phyloP scores from a whole-genome alignment of 306 rosid species.

The Boehmeria nivea region DNA sequence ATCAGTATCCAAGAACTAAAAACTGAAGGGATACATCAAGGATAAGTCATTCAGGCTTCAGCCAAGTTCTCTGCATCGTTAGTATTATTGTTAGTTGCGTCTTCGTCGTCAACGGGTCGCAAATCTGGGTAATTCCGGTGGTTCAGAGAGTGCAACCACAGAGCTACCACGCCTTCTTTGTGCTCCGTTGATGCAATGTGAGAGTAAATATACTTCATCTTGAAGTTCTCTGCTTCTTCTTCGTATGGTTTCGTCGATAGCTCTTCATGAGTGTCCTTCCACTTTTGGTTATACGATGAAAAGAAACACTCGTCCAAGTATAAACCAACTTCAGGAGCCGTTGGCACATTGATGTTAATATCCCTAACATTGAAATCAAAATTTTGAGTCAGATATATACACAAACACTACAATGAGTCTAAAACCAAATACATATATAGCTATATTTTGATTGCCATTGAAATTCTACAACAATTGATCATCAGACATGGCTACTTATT shows the following conservation, averaged over 20 bases:
- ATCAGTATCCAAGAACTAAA: not conserved
- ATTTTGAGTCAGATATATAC: too few species aligned
- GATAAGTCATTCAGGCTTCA: constrained; percentile 15
- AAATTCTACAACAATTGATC: too few species aligned
- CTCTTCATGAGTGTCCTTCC: constrained; percentile 91
- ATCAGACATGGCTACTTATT: too few species aligned
- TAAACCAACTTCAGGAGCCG: constrained; percentile 96
- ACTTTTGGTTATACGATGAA: constrained; percentile 79
- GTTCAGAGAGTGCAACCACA: constrained; percentile 92
- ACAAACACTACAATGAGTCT: too few species aligned
- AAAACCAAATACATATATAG: too few species aligned
- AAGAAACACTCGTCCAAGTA: constrained; percentile 87
- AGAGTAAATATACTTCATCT: constrained; percentile 72
- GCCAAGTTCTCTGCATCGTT: constrained; percentile 22
- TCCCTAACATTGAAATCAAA: constrained; percentile 38
- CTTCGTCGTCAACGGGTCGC: constrained; percentile 23
- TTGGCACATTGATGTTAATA: constrained; percentile 73
- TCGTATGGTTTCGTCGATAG: constrained; percentile 68
- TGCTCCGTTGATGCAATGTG: constrained; percentile 71
- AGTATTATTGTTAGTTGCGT: constrained; percentile 11
- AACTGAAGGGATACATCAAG: constrained; percentile 18
- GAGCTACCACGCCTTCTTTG: constrained; percentile 78
- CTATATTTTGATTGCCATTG: not conserved
- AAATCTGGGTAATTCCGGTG: constrained; percentile 83
- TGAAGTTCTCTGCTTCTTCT: constrained; percentile 75